Evolutionary conservation across 345 rosid species (phyloP).

Genomic region (Camelina neglecta): DNA sequence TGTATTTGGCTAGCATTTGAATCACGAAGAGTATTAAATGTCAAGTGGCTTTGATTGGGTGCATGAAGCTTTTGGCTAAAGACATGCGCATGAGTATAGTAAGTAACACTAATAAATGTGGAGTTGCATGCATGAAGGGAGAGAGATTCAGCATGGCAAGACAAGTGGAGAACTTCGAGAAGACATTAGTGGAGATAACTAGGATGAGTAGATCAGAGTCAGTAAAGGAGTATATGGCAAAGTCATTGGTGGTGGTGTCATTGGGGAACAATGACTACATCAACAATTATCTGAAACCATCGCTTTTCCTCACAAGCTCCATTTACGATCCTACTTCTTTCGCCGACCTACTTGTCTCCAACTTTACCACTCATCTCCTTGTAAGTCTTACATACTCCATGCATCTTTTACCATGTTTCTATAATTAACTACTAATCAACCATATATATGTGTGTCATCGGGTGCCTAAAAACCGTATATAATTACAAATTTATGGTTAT

Average conservation of each 20-base stretch:
- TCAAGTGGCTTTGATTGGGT: slow-evolving; percentile 28
- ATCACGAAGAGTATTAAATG: background rate
- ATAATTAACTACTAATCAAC: background rate
- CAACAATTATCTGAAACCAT: slow-evolving; percentile 73
- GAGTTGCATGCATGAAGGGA: slow-evolving; percentile 56
- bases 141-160: slow-evolving; percentile 62
- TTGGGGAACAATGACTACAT: slow-evolving; percentile 86
- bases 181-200: slow-evolving; percentile 57
- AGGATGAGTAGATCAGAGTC: slow-evolving; percentile 30
- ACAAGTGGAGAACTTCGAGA: slow-evolving; percentile 67
- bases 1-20: background rate
- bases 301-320: slow-evolving; percentile 54
- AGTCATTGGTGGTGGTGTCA: slow-evolving; percentile 66
- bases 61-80: slow-evolving; percentile 13
- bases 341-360: slow-evolving; percentile 62
- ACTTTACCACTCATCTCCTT: slow-evolving; percentile 54
- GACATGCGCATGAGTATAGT: slow-evolving; percentile 23
- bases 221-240: slow-evolving; percentile 42
- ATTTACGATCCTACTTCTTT: slow-evolving; percentile 54
- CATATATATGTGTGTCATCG: background rate
- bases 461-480: background rate
- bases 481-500: background rate
- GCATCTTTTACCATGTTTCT: background rate
- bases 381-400: slow-evolving; percentile 39
- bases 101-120: background rate